Evolutionary conservation across 169 alveolate species (phyloP).

Genomic region (Perkinsus chesapeaki): DNA sequence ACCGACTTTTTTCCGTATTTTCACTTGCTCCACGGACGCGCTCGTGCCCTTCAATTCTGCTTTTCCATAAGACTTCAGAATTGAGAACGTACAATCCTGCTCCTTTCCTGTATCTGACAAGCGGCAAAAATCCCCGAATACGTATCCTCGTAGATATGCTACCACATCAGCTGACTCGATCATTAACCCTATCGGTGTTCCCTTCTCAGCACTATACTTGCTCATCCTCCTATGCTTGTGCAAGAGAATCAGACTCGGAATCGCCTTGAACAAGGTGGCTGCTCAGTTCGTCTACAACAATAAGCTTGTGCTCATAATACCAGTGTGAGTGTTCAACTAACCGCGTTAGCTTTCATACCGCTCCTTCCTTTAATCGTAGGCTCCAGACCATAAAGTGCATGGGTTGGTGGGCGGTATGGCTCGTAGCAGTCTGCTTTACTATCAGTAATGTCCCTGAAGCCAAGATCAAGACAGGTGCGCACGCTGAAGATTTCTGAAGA

Average conservation of each 20-base stretch:
- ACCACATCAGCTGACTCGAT: too few species aligned
- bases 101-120: too few species aligned
- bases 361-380: background rate
- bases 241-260: conserved; percentile 64
- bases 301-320: conserved; percentile 49
- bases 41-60: too few species aligned
- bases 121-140: too few species aligned
- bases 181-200: background rate
- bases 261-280: conserved; percentile 62
- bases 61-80: too few species aligned
- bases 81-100: too few species aligned
- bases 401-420: conserved; percentile 41
- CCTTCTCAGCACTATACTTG: background rate
- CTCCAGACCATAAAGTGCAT: background rate
- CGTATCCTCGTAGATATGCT: too few species aligned
- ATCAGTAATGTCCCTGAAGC: conserved; percentile 44
- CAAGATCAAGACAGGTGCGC: conserved; percentile 23
- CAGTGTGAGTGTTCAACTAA: conserved; percentile 46
- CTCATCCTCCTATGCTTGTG: conserved; percentile 35
- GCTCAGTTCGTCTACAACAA: conserved; percentile 48
- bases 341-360: too few species aligned
- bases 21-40: too few species aligned
- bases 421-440: conserved; percentile 39
- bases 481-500: conserved; percentile 6
- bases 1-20: too few species aligned